These are phyloP conservation scores for Clathrospora elynae DNA, from an alignment of 2,329 filamentous ascomycete genomes.

Conservation along the genomic window DNA sequence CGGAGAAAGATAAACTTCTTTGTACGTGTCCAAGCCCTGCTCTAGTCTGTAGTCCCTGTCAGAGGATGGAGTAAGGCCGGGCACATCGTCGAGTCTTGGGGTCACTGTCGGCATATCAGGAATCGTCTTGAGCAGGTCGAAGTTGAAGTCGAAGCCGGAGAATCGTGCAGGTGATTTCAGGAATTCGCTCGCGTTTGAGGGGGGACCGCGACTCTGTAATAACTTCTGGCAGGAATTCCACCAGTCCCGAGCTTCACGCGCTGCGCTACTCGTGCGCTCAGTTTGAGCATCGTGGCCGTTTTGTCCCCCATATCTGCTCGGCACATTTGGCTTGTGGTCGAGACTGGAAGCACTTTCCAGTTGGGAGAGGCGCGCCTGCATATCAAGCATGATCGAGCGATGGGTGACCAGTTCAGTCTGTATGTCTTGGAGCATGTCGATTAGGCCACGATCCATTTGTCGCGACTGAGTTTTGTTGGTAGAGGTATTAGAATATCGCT, in stretches of 20 bases:
- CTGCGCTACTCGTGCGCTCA: constrained; percentile 16
- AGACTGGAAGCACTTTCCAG: constrained; percentile 24
- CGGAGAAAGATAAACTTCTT: constrained; percentile 5
- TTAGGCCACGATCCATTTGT: constrained; percentile 32
- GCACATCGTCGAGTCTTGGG: constrained; percentile 29
- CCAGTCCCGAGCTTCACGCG: constrained; percentile 27
- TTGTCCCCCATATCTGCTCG: background rate
- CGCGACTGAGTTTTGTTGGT: constrained; percentile 35
- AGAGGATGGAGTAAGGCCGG: constrained; percentile 26
- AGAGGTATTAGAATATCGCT: constrained; percentile 28
- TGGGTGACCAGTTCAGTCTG: constrained; percentile 35
- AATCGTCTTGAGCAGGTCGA: constrained; percentile 17
- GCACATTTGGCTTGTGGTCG: constrained; percentile 2
- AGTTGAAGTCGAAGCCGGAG: constrained; percentile 38
- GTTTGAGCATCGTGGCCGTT: background rate
- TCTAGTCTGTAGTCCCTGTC: constrained; percentile 21
- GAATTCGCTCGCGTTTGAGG: constrained; percentile 34
- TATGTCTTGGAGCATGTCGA: constrained; percentile 38
- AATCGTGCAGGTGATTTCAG: constrained; percentile 31
- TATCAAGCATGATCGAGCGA: constrained; percentile 34
- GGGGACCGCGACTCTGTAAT: constrained; percentile 31
- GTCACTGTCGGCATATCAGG: constrained; percentile 10
- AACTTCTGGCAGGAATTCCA: constrained; percentile 40
- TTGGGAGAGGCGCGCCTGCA: constrained; percentile 36
- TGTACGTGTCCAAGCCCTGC: constrained; percentile 8